Conservation (phyloP, 495 filamentous ascomycete species). For the Apodospora peruviana region DNA sequence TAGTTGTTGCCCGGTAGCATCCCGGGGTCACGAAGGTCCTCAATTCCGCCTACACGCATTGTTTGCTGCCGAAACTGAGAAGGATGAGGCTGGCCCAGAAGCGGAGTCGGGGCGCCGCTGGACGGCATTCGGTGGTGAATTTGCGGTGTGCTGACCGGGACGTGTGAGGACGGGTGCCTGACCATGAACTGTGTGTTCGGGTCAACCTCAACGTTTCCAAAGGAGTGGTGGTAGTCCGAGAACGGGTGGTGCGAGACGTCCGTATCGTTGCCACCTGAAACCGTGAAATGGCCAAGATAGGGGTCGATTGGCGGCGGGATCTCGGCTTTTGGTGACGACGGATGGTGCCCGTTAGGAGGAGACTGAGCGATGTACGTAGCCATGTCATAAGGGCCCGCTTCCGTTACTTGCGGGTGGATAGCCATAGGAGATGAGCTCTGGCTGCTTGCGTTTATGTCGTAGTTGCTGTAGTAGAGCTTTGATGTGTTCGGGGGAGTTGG, state of each 20-base stretch:
- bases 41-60: conserved; percentile 16
- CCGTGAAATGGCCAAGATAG: conserved; percentile 26
- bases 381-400: conserved; percentile 25
- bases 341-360: conserved; percentile 19
- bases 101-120: conserved; percentile 13
- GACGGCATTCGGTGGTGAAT: conserved; percentile 22
- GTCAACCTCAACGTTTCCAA: conserved; percentile 12
- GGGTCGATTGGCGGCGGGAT: conserved; percentile 24
- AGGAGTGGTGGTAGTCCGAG: conserved; percentile 13
- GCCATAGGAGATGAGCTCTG: conserved; percentile 33
- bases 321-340: conserved; percentile 25
- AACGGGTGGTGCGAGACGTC: conserved; percentile 24
- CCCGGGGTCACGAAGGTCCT: conserved; percentile 21
- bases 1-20: conserved; percentile 15
- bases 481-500: conserved; percentile 40
- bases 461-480: conserved; percentile 33
- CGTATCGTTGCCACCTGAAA: conserved; percentile 19
- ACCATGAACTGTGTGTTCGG: conserved; percentile 3
- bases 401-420: conserved; percentile 22
- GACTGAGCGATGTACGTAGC: conserved; percentile 23
- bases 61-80: conserved; percentile 16
- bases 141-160: conserved; percentile 10
- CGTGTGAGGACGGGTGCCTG: conserved; percentile 10
- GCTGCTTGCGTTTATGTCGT: conserved; percentile 24
- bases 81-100: conserved; percentile 17